Conservation (phyloP, 345 rosid species). For the Ceriops tagal region DNA sequence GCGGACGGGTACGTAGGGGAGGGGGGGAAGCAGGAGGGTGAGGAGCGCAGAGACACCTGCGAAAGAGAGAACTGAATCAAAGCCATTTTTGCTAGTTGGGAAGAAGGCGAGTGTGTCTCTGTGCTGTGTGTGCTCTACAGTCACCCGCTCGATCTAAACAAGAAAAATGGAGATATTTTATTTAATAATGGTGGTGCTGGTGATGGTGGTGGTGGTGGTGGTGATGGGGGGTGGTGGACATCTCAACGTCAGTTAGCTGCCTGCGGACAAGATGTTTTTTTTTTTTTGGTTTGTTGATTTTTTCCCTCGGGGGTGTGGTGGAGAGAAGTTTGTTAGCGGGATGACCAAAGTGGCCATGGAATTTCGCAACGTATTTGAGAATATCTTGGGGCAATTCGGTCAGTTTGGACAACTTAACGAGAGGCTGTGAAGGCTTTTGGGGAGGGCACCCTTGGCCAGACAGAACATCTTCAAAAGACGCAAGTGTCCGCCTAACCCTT, state of each 20-base stretch:
- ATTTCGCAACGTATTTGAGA: neutral
- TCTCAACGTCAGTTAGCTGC: neutral
- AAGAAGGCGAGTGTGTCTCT: slow-evolving; percentile 6
- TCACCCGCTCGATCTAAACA: too few species aligned
- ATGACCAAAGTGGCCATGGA: slow-evolving; percentile 14
- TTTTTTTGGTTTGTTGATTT: too few species aligned
- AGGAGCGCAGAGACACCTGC: slow-evolving; percentile 26
- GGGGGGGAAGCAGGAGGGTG: slow-evolving; percentile 22
- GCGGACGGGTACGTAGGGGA: slow-evolving; percentile 12
- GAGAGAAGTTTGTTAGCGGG: neutral
- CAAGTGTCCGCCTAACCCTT: too few species aligned
- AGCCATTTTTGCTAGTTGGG: slow-evolving; percentile 18
- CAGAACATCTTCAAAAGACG: neutral
- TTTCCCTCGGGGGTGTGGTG: neutral
- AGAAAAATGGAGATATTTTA: too few species aligned
- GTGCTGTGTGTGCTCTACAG: too few species aligned
- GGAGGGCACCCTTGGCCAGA: neutral
- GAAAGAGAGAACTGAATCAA: slow-evolving; percentile 17
- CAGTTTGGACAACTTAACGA: neutral
- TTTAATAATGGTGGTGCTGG: slow-evolving; percentile 32
- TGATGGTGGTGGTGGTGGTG: neutral
- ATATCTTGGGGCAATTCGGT: slow-evolving; percentile 8
- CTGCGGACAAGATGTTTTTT: neutral
- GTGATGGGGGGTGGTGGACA: neutral
- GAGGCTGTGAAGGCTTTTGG: slow-evolving; percentile 3